Evolutionary conservation across 1,139 yeast genomes (phyloP).

Genomic region (Arxiozyma telluris): DNA sequence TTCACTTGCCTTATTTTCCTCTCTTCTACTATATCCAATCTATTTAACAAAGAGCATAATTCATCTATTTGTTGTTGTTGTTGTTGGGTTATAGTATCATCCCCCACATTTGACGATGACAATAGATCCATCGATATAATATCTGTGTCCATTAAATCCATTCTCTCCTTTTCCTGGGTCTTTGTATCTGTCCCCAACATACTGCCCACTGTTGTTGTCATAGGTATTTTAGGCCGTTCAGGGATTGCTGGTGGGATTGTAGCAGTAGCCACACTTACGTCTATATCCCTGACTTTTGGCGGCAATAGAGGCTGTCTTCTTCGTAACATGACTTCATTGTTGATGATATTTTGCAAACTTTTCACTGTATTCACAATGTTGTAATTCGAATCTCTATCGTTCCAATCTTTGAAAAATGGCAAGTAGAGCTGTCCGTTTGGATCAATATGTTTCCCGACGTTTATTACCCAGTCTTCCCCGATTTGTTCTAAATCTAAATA

Average conservation of each 20-base stretch:
- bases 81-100: neutral
- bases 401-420: constrained; percentile 61
- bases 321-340: neutral
- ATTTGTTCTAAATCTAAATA: constrained; percentile 45
- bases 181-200: neutral
- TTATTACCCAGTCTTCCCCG: constrained; percentile 37
- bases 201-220: neutral
- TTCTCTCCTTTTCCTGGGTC: neutral
- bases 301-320: neutral
- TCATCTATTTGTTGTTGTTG: neutral
- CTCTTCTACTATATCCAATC: neutral
- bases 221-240: neutral
- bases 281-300: neutral
- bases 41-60: neutral
- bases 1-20: neutral
- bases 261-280: neutral
- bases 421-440: constrained; percentile 67
- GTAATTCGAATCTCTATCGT: constrained; percentile 5
- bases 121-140: neutral
- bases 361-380: neutral
- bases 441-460: constrained; percentile 62
- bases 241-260: neutral
- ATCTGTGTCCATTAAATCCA: constrained; percentile 6
- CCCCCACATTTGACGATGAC: neutral
- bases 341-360: neutral